Conservation (phyloP, 208 protist species). For the Acanthamoeba quina region DNA sequence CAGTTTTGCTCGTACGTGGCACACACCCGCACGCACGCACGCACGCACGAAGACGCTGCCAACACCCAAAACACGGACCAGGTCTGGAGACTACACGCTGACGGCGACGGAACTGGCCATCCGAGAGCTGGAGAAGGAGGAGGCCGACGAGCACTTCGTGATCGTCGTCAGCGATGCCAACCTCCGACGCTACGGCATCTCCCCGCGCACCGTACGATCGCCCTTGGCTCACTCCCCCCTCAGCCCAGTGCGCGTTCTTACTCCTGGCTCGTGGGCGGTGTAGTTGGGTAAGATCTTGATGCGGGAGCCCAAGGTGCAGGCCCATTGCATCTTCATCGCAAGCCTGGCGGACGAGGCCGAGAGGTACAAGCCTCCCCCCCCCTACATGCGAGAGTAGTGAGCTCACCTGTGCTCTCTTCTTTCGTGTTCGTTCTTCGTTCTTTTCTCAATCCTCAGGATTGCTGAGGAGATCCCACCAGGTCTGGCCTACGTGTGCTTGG, state of each 20-base stretch:
- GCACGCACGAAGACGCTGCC: background rate
- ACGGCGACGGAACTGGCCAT: conserved; percentile 63
- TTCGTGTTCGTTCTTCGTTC: background rate
- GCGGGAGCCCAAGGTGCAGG: conserved; percentile 90
- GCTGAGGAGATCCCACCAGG: conserved; percentile 90
- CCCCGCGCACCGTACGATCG: background rate
- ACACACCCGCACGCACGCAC: background rate
- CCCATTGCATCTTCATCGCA: conserved; percentile 92
- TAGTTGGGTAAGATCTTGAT: conserved; percentile 90
- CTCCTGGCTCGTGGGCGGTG: background rate
- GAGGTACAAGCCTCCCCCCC: conserved; percentile 7
- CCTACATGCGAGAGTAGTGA: background rate
- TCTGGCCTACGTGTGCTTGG: conserved; percentile 93
- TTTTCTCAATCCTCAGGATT: conserved; percentile 75
- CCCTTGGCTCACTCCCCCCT: background rate
- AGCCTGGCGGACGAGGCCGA: conserved; percentile 91
- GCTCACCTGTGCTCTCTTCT: background rate
- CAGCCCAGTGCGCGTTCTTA: background rate
- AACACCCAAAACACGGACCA: background rate
- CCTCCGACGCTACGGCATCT: conserved; percentile 94
- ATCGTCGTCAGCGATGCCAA: conserved; percentile 96
- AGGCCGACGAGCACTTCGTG: conserved; percentile 95
- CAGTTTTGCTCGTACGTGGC: conserved; percentile 94
- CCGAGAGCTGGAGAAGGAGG: conserved; percentile 81
- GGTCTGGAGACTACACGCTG: conserved; percentile 81